A percentile compares a stretch with the other conserved stretches of the same genome.
Conservation (phyloP, 495 filamentous ascomycete species). For the Rusavskia elegans region DNA sequence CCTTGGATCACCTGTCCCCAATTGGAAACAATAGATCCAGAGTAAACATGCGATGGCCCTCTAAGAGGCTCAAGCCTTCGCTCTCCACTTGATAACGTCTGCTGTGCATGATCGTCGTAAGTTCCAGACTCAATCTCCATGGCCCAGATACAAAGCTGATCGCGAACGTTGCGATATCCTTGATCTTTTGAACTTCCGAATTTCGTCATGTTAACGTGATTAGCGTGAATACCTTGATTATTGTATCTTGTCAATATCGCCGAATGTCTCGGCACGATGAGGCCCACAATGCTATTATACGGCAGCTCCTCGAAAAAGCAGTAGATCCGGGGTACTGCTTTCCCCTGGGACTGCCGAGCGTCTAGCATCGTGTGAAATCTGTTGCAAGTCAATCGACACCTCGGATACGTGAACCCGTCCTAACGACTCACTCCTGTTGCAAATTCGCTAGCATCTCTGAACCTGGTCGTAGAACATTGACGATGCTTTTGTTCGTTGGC, state of each 20-base stretch:
- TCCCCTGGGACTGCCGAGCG: neutral
- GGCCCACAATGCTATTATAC: slow-evolving; percentile 3
- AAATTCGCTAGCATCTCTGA: slow-evolving; percentile 1
- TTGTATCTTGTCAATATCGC: slow-evolving; percentile 23
- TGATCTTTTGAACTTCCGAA: slow-evolving; percentile 16
- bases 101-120: no score
- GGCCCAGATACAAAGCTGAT: no score
- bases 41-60: no score
- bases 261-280: slow-evolving; percentile 25
- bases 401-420: no score
- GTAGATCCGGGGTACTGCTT: neutral
- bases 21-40: no score
- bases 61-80: no score
- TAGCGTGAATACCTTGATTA: slow-evolving; percentile 19
- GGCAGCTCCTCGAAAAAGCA: slow-evolving; percentile 12
- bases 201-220: slow-evolving; percentile 29
- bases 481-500: neutral
- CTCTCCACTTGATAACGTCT: no score
- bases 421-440: no score
- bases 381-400: neutral
- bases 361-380: slow-evolving; percentile 6
- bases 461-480: neutral
- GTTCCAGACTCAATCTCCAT: no score
- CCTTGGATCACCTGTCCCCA: no score
- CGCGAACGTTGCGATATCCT: slow-evolving; percentile 6